phyloP scores from a whole-genome alignment of 176 grass and related monocot species.

The Phoenix dactylifera region DNA sequence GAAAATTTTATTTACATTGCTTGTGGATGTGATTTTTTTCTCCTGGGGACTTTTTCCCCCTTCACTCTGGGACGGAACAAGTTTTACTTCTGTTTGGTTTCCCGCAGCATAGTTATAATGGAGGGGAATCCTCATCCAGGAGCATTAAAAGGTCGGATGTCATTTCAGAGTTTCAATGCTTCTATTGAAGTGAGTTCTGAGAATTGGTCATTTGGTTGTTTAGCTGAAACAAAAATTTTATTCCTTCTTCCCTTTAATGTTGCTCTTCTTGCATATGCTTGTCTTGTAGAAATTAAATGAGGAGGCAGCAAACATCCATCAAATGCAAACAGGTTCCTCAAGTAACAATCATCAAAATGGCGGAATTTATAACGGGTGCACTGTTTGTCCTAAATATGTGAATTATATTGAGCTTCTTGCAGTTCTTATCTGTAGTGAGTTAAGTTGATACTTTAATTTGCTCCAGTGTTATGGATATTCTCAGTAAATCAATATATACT shows the following conservation, averaged over 20 bases:
- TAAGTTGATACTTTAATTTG: too few relatives aligned
- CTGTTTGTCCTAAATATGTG: neutral
- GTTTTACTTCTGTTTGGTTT: neutral
- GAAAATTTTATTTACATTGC: neutral
- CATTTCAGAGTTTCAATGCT: conserved; percentile 86
- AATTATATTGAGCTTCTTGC: neutral
- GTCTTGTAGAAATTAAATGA: conserved; percentile 86
- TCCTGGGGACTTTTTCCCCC: neutral
- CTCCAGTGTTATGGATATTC: too few relatives aligned
- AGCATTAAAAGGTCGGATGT: conserved; percentile 79
- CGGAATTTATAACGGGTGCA: conserved; percentile 38
- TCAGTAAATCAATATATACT: too few relatives aligned
- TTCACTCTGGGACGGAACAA: neutral
- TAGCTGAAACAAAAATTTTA: conserved; percentile 10
- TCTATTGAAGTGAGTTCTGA: conserved; percentile 64
- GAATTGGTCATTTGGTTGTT: conserved; percentile 16
- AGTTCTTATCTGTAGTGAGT: too few relatives aligned
- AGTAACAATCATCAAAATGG: conserved; percentile 15
- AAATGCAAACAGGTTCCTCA: conserved; percentile 40
- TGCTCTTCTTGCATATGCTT: neutral
- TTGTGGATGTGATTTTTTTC: neutral
- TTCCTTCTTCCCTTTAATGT: conserved; percentile 2
- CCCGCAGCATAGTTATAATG: conserved; percentile 78
- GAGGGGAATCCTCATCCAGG: conserved; percentile 83
- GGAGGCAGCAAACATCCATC: conserved; percentile 29